These are phyloP conservation scores for Sarcodon sp. DNA, from an alignment of 768 basidiomycete species.

Conservation along the genomic window DNA sequence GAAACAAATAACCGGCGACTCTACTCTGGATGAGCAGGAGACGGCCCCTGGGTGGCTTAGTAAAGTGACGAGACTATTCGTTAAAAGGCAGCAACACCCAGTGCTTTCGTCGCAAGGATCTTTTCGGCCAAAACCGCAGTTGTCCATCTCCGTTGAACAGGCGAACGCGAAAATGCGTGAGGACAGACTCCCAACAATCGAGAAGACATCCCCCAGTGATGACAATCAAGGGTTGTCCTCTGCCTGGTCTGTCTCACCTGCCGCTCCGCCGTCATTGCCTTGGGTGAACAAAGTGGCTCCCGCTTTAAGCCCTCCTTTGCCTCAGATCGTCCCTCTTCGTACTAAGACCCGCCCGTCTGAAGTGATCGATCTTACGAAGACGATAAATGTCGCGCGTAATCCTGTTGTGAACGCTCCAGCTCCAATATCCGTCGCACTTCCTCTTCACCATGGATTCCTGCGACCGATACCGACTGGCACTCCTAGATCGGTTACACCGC, in stretches of 20 bases:
- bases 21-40: conserved; percentile 4
- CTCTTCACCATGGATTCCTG: conserved; percentile 29
- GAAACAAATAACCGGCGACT: neutral
- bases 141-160: conserved; percentile 31
- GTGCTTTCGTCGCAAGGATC: conserved; percentile 7
- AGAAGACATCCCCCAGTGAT: conserved; percentile 12
- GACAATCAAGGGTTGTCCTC: conserved; percentile 12
- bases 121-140: conserved; percentile 15
- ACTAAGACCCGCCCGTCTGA: conserved; percentile 3
- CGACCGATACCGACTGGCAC: conserved; percentile 5
- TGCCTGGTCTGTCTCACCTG: conserved; percentile 19
- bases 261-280: conserved; percentile 15
- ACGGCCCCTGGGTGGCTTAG: conserved; percentile 8
- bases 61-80: conserved; percentile 7
- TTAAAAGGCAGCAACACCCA: conserved; percentile 10
- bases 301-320: conserved; percentile 7
- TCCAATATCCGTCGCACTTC: conserved; percentile 19
- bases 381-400: conserved; percentile 2
- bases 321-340: conserved; percentile 1
- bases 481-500: conserved; percentile 9
- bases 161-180: conserved; percentile 16
- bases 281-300: conserved; percentile 8
- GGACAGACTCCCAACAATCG: conserved; percentile 16
- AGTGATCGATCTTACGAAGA: conserved; percentile 7
- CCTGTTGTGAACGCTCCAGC: conserved; percentile 9